These are phyloP conservation scores for Alloascoidea africana DNA, from an alignment of 805 yeast species.

Conservation along the genomic window DNA sequence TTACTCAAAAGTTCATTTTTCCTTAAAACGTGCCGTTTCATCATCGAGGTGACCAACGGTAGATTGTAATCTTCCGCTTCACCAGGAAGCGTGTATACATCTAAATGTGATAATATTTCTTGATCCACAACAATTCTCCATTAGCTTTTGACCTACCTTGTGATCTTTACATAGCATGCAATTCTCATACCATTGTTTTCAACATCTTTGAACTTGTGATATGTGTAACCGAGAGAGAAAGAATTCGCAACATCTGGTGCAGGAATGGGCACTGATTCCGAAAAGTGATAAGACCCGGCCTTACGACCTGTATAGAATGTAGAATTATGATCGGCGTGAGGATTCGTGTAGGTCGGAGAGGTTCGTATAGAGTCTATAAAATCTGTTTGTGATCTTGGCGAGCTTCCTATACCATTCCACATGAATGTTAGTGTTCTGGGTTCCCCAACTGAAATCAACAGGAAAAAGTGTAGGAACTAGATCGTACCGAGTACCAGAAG, in stretches of 20 bases:
- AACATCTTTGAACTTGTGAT: conserved; percentile 9
- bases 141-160: too few species aligned
- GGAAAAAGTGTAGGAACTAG: too few species aligned
- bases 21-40: background rate
- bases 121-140: background rate
- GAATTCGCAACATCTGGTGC: conserved; percentile 6
- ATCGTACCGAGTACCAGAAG: conserved; percentile 2
- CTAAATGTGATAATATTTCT: conserved; percentile 9
- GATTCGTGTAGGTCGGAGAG: background rate
- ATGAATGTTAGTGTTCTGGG: too few species aligned
- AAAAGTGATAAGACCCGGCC: too few species aligned
- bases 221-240: conserved; percentile 11
- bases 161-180: too few species aligned
- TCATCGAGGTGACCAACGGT: background rate
- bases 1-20: conserved; percentile 6
- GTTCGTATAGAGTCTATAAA: conserved; percentile 7
- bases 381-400: conserved; percentile 6
- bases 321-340: background rate
- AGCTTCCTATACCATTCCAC: conserved; percentile 8
- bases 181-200: conserved; percentile 2
- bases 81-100: conserved; percentile 9
- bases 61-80: background rate
- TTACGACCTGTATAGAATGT: too few species aligned
- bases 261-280: too few species aligned
- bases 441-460: too few species aligned